Conservation (phyloP, 495 filamentous ascomycete species). For the Neurospora cerealis region DNA sequence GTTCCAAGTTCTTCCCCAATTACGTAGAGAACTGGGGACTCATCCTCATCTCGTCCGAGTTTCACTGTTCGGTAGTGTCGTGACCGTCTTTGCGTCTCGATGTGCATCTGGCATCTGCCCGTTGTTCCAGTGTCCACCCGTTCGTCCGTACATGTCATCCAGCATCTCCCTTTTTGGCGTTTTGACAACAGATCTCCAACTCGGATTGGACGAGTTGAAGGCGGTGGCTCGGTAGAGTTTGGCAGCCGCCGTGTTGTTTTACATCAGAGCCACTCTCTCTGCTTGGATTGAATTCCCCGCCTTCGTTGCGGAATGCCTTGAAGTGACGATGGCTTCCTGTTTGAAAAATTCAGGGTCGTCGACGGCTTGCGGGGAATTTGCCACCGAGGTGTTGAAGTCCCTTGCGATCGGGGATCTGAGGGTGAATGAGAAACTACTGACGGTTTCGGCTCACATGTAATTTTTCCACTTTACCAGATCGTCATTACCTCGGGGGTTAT, state of each 20-base stretch:
- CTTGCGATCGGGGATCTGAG: background rate
- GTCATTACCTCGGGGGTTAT: background rate
- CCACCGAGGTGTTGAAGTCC: background rate
- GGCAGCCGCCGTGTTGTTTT: background rate
- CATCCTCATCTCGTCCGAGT: background rate
- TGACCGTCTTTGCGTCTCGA: background rate
- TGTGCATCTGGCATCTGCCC: background rate
- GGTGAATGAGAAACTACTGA: background rate
- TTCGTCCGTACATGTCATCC: background rate
- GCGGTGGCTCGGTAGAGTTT: background rate
- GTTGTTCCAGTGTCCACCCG: background rate
- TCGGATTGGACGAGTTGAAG: background rate
- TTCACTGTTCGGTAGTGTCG: background rate
- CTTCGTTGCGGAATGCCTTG: background rate
- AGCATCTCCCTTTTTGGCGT: background rate
- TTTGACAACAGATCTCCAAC: background rate
- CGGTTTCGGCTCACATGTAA: background rate
- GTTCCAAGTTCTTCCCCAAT: background rate
- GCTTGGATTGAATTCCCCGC: background rate
- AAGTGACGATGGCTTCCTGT: background rate
- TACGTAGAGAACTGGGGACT: background rate
- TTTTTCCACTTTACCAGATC: background rate
- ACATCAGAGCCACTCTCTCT: background rate
- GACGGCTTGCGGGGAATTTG: background rate
- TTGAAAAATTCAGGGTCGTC: background rate